Conservation (phyloP, 106 monocot genomes). For the Allium cepa region DNA sequence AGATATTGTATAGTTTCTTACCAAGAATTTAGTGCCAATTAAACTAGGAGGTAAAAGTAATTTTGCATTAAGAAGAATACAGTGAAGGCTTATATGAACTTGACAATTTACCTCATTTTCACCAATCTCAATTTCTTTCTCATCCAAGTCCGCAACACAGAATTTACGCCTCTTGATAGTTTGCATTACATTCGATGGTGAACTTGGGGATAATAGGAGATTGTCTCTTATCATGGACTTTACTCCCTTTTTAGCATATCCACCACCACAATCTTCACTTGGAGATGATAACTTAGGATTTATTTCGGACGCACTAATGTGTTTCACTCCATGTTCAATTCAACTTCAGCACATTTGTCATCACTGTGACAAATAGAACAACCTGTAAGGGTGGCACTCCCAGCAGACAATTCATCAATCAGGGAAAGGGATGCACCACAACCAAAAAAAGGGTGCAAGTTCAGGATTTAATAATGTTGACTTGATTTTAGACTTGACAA, state of each 20-base stretch:
- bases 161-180: too few species aligned
- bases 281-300: conserved; percentile 1
- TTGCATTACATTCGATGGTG: too few species aligned
- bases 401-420: neutral
- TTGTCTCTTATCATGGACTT: neutral
- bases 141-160: too few species aligned
- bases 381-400: neutral
- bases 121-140: too few species aligned
- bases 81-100: too few species aligned
- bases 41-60: too few species aligned
- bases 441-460: conserved; percentile 3
- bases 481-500: too few species aligned
- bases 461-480: conserved; percentile 7
- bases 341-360: neutral
- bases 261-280: conserved; percentile 3
- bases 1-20: too few species aligned
- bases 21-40: too few species aligned
- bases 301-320: neutral
- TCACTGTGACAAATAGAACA: neutral
- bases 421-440: neutral
- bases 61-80: too few species aligned
- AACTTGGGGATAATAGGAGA: too few species aligned
- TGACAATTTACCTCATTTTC: too few species aligned
- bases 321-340: neutral
- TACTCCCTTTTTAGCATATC: neutral